Conservation (phyloP, 108 stramenopile genomes). For the Stephanodiscus minutulus region DNA sequence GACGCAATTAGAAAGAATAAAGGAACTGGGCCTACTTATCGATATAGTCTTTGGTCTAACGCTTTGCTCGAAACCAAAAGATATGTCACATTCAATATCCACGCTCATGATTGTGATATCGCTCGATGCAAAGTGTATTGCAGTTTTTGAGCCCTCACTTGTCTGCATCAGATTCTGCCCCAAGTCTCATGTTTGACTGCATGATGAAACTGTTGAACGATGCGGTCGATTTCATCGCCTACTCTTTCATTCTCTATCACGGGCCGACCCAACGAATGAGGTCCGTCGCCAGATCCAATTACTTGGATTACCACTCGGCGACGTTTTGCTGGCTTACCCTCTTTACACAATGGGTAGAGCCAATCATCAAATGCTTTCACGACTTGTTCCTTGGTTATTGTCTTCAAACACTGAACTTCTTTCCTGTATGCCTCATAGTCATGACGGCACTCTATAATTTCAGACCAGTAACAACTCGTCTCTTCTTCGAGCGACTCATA, state of each 20-base stretch:
- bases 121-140: too few relatives aligned
- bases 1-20: too few relatives aligned
- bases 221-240: conserved; percentile 52
- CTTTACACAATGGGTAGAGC: conserved; percentile 52
- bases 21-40: too few relatives aligned
- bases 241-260: conserved; percentile 19
- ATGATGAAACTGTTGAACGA: conserved; percentile 56
- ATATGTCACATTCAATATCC: too few relatives aligned
- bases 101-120: too few relatives aligned
- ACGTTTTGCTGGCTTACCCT: conserved; percentile 42
- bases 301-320: conserved; percentile 68
- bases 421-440: conserved; percentile 67
- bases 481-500: conserved; percentile 81
- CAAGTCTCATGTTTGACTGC: conserved; percentile 40
- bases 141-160: not conserved
- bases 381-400: conserved; percentile 62
- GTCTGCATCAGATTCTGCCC: conserved; percentile 18
- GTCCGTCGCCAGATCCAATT: conserved; percentile 67
- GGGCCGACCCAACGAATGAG: conserved; percentile 57
- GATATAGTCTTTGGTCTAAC: too few relatives aligned
- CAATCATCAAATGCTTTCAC: conserved; percentile 75
- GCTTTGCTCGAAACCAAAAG: too few relatives aligned
- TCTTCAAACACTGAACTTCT: conserved; percentile 64
- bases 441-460: conserved; percentile 70
- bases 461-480: conserved; percentile 57